Percentiles rank a stretch among this genome's conserved stretches.
Evolutionary conservation across 768 basidiomycete genomes (phyloP).

Genomic region (Agaricus subrufescens): DNA sequence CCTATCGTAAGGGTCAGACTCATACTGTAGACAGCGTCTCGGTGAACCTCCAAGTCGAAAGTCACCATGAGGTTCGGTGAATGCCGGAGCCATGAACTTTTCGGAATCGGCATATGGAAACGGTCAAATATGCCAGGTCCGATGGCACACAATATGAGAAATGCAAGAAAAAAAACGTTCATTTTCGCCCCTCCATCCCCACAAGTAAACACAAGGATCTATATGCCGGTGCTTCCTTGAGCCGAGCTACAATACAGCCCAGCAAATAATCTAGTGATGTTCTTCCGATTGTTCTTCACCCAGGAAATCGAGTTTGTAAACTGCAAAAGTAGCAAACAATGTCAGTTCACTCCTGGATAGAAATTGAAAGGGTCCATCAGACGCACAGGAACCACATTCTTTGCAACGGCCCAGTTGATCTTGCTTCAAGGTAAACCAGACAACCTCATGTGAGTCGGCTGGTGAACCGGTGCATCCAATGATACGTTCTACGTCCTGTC

Average conservation of each 20-base stretch:
- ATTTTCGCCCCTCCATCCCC: not conserved
- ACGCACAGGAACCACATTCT: constrained; percentile 90
- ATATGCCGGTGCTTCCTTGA: not conserved
- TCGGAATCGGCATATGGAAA: no score
- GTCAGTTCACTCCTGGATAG: no score
- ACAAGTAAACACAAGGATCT: no score
- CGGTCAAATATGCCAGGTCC: no score
- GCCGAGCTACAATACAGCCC: not conserved
- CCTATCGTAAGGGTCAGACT: no score
- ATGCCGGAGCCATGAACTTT: not conserved
- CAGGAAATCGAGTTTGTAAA: constrained; percentile 71
- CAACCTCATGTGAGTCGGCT: constrained; percentile 90
- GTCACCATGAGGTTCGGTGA: not conserved
- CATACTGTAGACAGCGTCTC: no score
- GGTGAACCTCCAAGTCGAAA: not conserved
- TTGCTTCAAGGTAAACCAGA: constrained; percentile 72
- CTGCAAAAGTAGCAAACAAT: constrained; percentile 28
- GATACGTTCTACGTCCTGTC: constrained; percentile 73
- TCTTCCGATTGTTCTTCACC: constrained; percentile 47
- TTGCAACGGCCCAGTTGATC: constrained; percentile 76
- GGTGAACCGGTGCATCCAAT: constrained; percentile 95
- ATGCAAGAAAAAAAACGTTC: not conserved
- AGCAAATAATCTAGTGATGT: constrained; percentile 29
- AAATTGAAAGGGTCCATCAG: not conserved
- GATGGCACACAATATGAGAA: not conserved